Evolutionary conservation across 208 protist species (phyloP), one percentile per base, ranked within the genome.

Genomic region (Lotmaria passim): DNA sequence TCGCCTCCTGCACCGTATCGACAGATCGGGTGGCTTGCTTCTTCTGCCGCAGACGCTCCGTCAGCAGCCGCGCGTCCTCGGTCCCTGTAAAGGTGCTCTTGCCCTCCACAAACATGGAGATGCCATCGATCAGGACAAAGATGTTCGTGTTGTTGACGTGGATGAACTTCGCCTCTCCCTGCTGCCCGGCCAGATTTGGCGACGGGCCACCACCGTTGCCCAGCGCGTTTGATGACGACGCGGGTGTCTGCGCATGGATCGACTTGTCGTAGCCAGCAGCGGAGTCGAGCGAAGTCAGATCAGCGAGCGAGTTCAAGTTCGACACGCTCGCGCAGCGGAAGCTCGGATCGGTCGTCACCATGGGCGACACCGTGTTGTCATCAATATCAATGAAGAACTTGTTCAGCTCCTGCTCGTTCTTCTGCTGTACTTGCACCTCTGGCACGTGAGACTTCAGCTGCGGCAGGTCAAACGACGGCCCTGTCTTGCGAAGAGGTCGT

Each of bases 81-180:
- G 80, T 79, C 31, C 85, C 85, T n/a, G 76, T 91, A 59, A 87
- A 93, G 7, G 81, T 87, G 19, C 81, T 80, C 64, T 90, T 85
- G 33, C 85, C 87, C 51, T 96, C 91, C 23, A 88, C 69, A 65
- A 94, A 94, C 87, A 93, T 93, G 12, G 91, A 93, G 39, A 93
- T 82, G 56, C 91, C 91, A 60, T 96, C 89, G 39, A 96, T 76
- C 15, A 96, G 63, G 0, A 96, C 87, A 56, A 94, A 96, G 21
- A 96, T 66, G 65, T 94, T 96, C 14, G 91, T 96, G 79, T 93
- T 92, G 75, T 90, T 83, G 2, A 96, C 81, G 66, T 96, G 91
- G 57, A 94, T 89, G 55, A 96, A 96, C 68, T 92, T 87, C 10
- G 82, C 78, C 58, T 67, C 57, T n/a, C 38, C 24, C 26, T 53